Evolutionary conservation across 352 stramenopile species (phyloP).

Genomic region (Phytophthora crassamura): DNA sequence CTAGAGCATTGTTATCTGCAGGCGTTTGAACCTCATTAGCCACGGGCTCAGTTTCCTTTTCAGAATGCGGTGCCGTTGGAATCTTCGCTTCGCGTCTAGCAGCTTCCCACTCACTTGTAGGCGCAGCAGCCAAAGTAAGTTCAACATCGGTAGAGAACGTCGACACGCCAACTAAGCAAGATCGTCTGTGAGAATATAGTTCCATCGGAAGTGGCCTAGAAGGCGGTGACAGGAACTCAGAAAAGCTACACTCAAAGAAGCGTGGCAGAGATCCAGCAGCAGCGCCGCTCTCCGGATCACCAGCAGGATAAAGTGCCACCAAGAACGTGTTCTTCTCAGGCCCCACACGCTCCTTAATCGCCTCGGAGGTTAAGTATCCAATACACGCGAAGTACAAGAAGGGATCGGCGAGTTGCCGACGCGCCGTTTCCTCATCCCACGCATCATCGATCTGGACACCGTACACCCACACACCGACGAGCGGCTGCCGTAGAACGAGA

Average conservation of each 20-base stretch:
- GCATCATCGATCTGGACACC: constrained; percentile 64
- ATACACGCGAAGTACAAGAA: constrained; percentile 70
- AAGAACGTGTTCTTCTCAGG: constrained; percentile 69
- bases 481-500: constrained; percentile 66
- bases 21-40: constrained; percentile 1
- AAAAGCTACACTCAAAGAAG: constrained; percentile 76
- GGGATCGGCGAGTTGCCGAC: constrained; percentile 51
- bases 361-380: constrained; percentile 53
- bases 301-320: constrained; percentile 61
- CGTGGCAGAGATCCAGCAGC: constrained; percentile 52
- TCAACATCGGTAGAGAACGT: constrained; percentile 64
- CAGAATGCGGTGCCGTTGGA: constrained; percentile 17
- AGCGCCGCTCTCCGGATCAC: constrained; percentile 13
- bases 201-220: constrained; percentile 42
- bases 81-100: constrained; percentile 46
- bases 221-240: constrained; percentile 32
- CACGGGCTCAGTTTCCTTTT: constrained; percentile 3
- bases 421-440: constrained; percentile 43
- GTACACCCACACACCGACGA: constrained; percentile 82
- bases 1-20: constrained; percentile 3
- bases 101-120: constrained; percentile 49
- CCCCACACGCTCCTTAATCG: constrained; percentile 66
- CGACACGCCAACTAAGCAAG: constrained; percentile 63
- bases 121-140: constrained; percentile 40
- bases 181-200: constrained; percentile 39